These are phyloP conservation scores for Rutstroemia sp. DNA, from an alignment of 2,329 filamentous ascomycete species.

Conservation along the genomic window DNA sequence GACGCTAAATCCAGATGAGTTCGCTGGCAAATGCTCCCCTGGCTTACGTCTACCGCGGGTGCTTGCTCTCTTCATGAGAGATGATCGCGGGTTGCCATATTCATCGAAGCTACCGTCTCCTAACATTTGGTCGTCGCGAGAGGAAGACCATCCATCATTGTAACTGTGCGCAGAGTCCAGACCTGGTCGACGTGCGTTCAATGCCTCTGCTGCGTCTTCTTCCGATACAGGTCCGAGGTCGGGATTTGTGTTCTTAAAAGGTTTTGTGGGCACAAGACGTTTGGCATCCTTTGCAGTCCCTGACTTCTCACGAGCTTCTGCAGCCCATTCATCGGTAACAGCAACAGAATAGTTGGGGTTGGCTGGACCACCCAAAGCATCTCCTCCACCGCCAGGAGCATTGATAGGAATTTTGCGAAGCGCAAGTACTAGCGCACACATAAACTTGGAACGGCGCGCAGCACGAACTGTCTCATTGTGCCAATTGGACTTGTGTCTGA, in stretches of 20 bases:
- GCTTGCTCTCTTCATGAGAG: conserved; percentile 24
- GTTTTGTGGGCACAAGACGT: conserved; percentile 51
- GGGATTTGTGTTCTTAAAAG: conserved; percentile 9
- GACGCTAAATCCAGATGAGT: conserved; percentile 1
- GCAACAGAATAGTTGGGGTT: conserved; percentile 79
- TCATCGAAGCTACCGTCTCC: conserved; percentile 13
- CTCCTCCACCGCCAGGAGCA: conserved; percentile 65
- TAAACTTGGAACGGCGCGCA: conserved; percentile 85
- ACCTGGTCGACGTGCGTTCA: conserved; percentile 27
- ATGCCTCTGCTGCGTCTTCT: conserved; percentile 34
- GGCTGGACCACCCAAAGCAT: conserved; percentile 53
- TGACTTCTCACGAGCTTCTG: conserved; percentile 52
- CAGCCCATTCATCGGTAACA: conserved; percentile 62
- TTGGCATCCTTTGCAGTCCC: conserved; percentile 53
- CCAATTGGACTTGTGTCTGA: conserved; percentile 91
- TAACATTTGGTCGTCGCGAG: conserved; percentile 6
- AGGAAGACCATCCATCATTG: conserved; percentile 13
- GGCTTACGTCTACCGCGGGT: conserved; percentile 25
- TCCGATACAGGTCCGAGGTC: conserved; percentile 27
- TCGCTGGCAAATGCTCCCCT: conserved; percentile 16
- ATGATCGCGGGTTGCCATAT: conserved; percentile 18
- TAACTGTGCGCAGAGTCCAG: conserved; percentile 16
- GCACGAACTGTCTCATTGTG: conserved; percentile 78
- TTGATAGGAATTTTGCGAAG: conserved; percentile 83
- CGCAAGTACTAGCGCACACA: conserved; percentile 83